phyloP scores from a whole-genome alignment of 2,329 filamentous ascomycete species.

The Tolypocladium amazonense region DNA sequence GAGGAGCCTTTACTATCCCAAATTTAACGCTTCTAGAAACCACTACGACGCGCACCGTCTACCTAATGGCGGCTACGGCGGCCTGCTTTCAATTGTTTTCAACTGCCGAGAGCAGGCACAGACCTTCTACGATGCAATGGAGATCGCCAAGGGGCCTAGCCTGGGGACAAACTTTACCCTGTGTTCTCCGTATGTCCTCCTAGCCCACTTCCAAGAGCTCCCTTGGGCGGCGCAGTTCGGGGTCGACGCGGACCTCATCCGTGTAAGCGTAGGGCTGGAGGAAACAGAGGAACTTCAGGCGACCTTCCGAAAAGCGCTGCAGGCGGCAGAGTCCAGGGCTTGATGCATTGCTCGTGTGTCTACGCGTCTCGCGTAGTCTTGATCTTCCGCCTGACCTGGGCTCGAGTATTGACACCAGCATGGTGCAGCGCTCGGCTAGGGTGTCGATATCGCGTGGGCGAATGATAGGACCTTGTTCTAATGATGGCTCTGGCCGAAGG shows the following conservation, averaged over 20 bases:
- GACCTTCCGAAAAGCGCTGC: constrained; percentile 60
- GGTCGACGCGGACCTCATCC: constrained; percentile 68
- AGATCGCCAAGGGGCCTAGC: constrained; percentile 88
- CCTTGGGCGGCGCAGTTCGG: constrained; percentile 82
- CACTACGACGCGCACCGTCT: constrained; percentile 74
- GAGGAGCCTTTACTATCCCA: constrained; percentile 79
- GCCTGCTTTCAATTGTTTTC: constrained; percentile 78
- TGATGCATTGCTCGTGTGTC: neutral
- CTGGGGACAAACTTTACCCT: constrained; percentile 95
- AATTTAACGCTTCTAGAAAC: constrained; percentile 55
- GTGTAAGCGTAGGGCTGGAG: constrained; percentile 86
- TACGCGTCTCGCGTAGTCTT: neutral
- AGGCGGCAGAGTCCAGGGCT: constrained; percentile 30
- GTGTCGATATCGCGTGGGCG: neutral
- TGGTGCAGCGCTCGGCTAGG: neutral
- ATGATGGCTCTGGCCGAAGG: neutral
- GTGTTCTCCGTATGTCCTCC: constrained; percentile 77
- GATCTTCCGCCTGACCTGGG: neutral
- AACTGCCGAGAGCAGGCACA: constrained; percentile 58
- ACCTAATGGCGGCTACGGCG: constrained; percentile 74
- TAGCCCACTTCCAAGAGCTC: constrained; percentile 85
- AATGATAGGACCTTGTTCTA: neutral
- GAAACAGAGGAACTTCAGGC: constrained; percentile 54
- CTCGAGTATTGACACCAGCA: neutral
- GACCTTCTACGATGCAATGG: constrained; percentile 74